A percentile compares a stretch with the other conserved stretches of the same genome.
Conservation (phyloP, 805 yeast genomes). For the Metschnikowia chrysomelidarum region DNA sequence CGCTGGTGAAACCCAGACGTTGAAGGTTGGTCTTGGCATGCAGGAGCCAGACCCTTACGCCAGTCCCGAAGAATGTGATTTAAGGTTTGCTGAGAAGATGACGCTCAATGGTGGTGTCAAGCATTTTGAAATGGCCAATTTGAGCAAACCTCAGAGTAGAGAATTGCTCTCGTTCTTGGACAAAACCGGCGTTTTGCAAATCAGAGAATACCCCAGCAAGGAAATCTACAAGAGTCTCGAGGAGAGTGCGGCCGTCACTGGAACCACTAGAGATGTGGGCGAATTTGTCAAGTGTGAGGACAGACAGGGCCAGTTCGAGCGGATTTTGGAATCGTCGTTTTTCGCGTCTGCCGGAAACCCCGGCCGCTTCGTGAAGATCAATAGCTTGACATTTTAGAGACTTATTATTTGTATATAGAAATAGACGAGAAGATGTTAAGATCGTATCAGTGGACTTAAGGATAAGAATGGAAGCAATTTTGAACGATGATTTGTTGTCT, state of each 20-base stretch:
- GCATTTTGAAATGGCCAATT: conserved; percentile 25
- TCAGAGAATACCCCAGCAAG: conserved; percentile 34
- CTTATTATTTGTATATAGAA: conserved; percentile 15
- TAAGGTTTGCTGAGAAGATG: conserved; percentile 50
- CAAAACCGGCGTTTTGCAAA: conserved; percentile 31
- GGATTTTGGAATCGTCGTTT: conserved; percentile 28
- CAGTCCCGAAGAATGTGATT: conserved; percentile 48
- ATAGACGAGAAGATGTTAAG: not conserved
- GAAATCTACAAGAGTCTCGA: conserved; percentile 19
- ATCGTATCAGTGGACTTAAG: not conserved
- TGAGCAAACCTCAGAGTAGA: conserved; percentile 31
- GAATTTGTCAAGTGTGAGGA: conserved; percentile 20
- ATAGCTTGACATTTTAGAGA: conserved; percentile 23
- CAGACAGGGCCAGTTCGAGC: conserved; percentile 27
- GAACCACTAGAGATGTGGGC: conserved; percentile 15
- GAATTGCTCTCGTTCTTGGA: conserved; percentile 33
- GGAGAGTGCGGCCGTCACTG: conserved; percentile 10
- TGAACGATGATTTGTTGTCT: conserved; percentile 12
- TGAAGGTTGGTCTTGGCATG: conserved; percentile 57
- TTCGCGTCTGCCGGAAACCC: conserved; percentile 42
- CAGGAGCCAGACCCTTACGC: conserved; percentile 56
- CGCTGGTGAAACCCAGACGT: conserved; percentile 47
- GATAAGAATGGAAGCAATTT: not conserved
- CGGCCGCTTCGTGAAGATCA: conserved; percentile 32
- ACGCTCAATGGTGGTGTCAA: conserved; percentile 32